Evolutionary conservation across 192 early-diverging fungal species (phyloP).

Genomic region (Rhizophlyctis rosea): DNA sequence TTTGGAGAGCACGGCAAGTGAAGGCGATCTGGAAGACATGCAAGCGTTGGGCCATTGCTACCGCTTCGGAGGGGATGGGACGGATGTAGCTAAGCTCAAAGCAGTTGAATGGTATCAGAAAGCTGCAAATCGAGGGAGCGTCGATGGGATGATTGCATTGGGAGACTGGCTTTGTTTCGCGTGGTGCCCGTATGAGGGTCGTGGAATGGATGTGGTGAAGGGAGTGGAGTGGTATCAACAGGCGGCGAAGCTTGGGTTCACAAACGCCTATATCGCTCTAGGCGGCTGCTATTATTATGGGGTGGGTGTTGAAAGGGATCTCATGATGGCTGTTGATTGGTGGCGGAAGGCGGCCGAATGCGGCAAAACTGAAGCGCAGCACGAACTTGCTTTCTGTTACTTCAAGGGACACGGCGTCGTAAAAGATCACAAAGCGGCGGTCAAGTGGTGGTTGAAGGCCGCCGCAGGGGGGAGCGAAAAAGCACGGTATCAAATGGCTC

Average conservation of each 20-base stretch:
- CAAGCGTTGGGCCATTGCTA: neutral
- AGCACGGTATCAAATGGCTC: neutral
- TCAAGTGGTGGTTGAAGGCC: neutral
- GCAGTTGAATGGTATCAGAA: neutral
- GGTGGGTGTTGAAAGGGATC: neutral
- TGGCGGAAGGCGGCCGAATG: neutral
- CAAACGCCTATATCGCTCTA: neutral
- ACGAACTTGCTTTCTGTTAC: neutral
- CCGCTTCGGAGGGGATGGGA: neutral
- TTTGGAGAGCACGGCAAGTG: too few relatives aligned
- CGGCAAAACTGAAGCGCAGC: neutral
- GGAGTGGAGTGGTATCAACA: constrained; percentile 10
- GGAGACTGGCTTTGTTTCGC: too few relatives aligned
- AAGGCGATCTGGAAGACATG: neutral
- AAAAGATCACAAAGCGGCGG: neutral
- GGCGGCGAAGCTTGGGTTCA: constrained; percentile 9
- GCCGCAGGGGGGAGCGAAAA: neutral
- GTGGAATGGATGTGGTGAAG: constrained; percentile 34
- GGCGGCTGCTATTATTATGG: neutral
- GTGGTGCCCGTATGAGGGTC: too few relatives aligned
- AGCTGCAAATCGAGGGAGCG: neutral
- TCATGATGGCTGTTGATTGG: neutral
- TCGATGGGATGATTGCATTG: neutral
- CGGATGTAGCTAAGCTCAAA: neutral
- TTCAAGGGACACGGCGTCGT: neutral